phyloP scores from a whole-genome alignment of 805 yeast species.

The Starmerella sirachaensis region DNA sequence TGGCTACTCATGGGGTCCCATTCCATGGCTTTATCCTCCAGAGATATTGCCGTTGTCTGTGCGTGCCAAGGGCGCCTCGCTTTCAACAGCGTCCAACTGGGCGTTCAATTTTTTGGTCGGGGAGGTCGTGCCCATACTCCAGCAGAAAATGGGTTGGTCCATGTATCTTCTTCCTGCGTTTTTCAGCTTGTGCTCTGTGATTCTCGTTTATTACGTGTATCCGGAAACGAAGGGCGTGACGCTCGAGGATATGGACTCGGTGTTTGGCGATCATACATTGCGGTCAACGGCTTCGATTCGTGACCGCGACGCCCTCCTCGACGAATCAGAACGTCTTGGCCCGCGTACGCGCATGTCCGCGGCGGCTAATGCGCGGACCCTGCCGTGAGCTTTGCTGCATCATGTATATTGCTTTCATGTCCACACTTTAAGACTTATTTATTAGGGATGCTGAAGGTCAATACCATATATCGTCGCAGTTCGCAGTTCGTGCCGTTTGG shows the following conservation, averaged over 20 bases:
- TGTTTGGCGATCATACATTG: slow-evolving; percentile 56
- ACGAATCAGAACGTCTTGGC: too few species aligned
- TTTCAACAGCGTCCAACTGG: slow-evolving; percentile 90
- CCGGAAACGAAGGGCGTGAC: slow-evolving; percentile 88
- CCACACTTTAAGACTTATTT: too few species aligned
- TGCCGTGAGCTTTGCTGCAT: too few species aligned
- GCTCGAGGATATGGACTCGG: slow-evolving; percentile 82
- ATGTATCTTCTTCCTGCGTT: slow-evolving; percentile 71
- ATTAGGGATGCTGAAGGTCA: too few species aligned
- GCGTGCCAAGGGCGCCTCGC: slow-evolving; percentile 80
- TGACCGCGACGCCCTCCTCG: slow-evolving; percentile 7
- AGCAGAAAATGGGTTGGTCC: slow-evolving; percentile 65
- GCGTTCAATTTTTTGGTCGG: slow-evolving; percentile 85
- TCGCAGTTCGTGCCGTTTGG: too few species aligned
- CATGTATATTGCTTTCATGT: too few species aligned
- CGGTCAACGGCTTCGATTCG: slow-evolving; percentile 19
- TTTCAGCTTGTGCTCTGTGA: slow-evolving; percentile 61
- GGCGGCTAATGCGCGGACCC: too few species aligned
- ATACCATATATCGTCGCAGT: too few species aligned
- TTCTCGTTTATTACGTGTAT: slow-evolving; percentile 58
- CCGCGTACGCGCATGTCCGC: too few species aligned
- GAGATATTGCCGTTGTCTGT: slow-evolving; percentile 77
- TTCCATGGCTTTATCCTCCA: slow-evolving; percentile 80
- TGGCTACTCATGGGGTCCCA: slow-evolving; percentile 90
- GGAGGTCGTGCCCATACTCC: slow-evolving; percentile 75